Percentiles rank a stretch among this genome's conserved stretches.
Conservation (phyloP, 176 grass and related monocot species). For the Triticum urartu region DNA sequence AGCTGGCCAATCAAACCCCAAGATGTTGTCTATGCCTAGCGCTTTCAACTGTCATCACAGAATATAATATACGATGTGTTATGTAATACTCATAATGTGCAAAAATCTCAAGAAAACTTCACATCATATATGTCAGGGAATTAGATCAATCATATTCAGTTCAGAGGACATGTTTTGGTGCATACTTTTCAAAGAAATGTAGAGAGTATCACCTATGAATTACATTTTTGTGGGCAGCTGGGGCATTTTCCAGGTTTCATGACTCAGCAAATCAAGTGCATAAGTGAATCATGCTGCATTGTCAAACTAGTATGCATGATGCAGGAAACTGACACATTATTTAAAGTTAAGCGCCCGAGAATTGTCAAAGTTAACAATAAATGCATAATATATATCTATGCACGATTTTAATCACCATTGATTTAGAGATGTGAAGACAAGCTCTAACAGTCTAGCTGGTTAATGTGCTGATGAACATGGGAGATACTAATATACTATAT, state of each 20-base stretch:
- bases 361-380: background rate
- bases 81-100: background rate
- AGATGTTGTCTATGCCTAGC: slow-evolving; percentile 95
- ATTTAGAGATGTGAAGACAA: background rate
- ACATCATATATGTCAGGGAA: slow-evolving; percentile 11
- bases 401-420: background rate
- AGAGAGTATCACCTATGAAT: background rate
- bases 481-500: background rate
- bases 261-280: background rate
- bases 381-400: slow-evolving; percentile 11
- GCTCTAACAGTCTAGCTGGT: background rate
- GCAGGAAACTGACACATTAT: background rate
- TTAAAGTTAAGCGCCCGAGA: background rate
- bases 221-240: background rate
- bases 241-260: background rate
- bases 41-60: slow-evolving; percentile 70
- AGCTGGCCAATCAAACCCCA: slow-evolving; percentile 98
- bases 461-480: background rate
- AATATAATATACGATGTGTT: slow-evolving; percentile 5
- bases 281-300: background rate
- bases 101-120: slow-evolving; percentile 1
- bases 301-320: background rate
- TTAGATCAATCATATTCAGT: background rate
- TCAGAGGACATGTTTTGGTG: background rate
- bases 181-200: slow-evolving; percentile 11